Base-by-base conservation (phyloP, 768 basidiomycete genomes). In the Mycena leptocephala region DNA sequence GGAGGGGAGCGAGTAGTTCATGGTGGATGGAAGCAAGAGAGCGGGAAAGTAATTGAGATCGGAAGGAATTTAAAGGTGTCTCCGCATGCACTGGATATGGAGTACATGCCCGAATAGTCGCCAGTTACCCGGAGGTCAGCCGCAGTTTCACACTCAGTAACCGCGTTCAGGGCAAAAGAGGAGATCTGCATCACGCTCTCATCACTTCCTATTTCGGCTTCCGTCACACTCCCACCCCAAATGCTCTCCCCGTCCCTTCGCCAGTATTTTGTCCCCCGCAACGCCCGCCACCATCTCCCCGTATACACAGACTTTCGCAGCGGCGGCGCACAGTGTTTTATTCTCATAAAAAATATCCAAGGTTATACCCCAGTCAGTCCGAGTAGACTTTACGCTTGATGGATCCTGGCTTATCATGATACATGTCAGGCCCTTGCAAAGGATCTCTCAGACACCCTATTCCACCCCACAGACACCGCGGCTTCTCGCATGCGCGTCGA, bases 301-400 rank as follows among this genome's bases (percentile, higher is more conserved):
- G 93, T 96, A 30, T 95, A 95, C 83, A 90, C 93, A 33, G 93
- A 95, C 82, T 81, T 94, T 56, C 92, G 93, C 76, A 95, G 93
- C 82, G 91, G 85, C 35, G 90, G 93, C 73, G 90, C 92, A 5
- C 90, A 91, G 70, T 85, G 91, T 75, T 85, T 90, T 41, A 83
- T 93, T 55, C 87, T 90, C 56, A 88, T 96, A 72, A 90, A 92
- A 66, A 94, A 95, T 83, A 86, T 96, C 11, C 88, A 95, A 72
- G 95, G 95, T 24, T 88, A 91, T 76, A 80, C 86, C 74, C 83
- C 87, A 71, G 95, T 94, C 81, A 76, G 90, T 86, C 68, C 24
- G 6, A 39, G 11, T 59, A 18, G 43, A 14, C 6, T 37, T n/a
- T 41, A 30, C 72, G 61, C 46, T 33, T 63, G 71, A 70, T 66